These are phyloP conservation scores for Pterocarpus santalinus DNA, from an alignment of 306 rosid genomes.

Conservation along the genomic window DNA sequence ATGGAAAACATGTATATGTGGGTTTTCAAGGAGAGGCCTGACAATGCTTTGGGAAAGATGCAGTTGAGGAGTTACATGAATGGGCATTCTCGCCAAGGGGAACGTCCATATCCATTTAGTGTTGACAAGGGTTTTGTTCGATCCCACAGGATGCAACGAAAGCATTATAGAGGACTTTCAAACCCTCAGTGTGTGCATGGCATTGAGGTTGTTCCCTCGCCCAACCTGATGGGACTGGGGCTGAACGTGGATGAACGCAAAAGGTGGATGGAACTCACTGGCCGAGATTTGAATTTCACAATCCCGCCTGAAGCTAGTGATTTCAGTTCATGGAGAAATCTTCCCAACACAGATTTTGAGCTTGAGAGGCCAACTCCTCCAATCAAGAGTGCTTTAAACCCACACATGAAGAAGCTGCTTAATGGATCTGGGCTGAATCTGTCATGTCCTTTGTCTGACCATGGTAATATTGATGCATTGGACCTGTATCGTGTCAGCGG, in stretches of 20 bases:
- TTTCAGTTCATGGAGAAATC: conserved; percentile 71
- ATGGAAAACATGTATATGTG: conserved; percentile 82
- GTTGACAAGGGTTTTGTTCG: conserved; percentile 69
- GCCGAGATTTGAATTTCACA: conserved; percentile 65
- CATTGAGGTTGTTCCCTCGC: conserved; percentile 65
- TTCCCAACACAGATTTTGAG: conserved; percentile 61
- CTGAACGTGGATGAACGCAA: conserved; percentile 64
- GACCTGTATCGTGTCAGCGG: conserved; percentile 52
- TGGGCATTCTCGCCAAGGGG: conserved; percentile 79
- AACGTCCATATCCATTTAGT: conserved; percentile 68
- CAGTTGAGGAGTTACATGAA: conserved; percentile 78
- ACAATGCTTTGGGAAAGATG: conserved; percentile 73
- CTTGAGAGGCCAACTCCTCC: conserved; percentile 59
- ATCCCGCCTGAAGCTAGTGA: conserved; percentile 70
- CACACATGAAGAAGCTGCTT: conserved; percentile 58
- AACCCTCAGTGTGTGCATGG: conserved; percentile 77
- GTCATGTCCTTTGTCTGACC: conserved; percentile 60
- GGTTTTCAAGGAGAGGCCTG: conserved; percentile 79
- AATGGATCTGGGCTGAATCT: conserved; percentile 66
- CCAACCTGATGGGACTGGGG: conserved; percentile 58
- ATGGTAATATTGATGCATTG: conserved; percentile 48
- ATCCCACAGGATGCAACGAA: conserved; percentile 75
- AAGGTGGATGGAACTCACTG: conserved; percentile 75
- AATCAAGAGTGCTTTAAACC: conserved; percentile 48
- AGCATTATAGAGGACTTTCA: conserved; percentile 75